Percentiles rank a stretch among this genome's conserved stretches.
phyloP scores from a whole-genome alignment of 768 basidiomycete genomes.

The Kwoniella dejecticola region DNA sequence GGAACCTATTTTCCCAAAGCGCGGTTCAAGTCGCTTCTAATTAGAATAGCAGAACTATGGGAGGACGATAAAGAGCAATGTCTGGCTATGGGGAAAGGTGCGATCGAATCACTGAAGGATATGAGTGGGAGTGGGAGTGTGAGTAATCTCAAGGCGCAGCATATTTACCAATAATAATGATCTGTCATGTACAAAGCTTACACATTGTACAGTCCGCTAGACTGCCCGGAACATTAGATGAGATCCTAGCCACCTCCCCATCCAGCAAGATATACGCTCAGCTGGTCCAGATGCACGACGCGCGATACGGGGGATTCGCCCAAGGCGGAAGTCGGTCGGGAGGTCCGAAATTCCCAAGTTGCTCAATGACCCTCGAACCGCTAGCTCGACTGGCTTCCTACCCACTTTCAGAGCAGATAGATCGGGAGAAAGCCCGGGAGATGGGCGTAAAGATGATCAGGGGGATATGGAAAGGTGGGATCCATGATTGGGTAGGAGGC shows the following conservation, averaged over 20 bases:
- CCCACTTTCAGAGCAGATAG: conserved; percentile 6
- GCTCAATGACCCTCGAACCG: conserved; percentile 43
- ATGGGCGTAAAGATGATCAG: conserved; percentile 44
- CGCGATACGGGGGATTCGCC: conserved; percentile 56
- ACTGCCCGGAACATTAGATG: conserved; percentile 22
- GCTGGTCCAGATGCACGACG: conserved; percentile 48
- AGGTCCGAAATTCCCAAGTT: conserved; percentile 57
- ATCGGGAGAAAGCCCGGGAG: conserved; percentile 24
- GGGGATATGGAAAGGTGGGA: conserved; percentile 55
- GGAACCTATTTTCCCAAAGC: conserved; percentile 48
- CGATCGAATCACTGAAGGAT: conserved; percentile 41
- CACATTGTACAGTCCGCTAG: conserved; percentile 23
- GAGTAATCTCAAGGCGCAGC: background rate
- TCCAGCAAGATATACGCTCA: conserved; percentile 36
- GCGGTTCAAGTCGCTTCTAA: conserved; percentile 35
- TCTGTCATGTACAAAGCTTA: too few species aligned
- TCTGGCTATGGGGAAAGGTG: conserved; percentile 33
- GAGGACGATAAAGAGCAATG: conserved; percentile 42
- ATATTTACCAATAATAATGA: background rate
- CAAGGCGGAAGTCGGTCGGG: conserved; percentile 31
- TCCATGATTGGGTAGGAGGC: conserved; percentile 58
- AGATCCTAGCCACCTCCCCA: conserved; percentile 24
- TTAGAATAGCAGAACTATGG: conserved; percentile 46
- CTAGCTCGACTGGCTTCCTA: conserved; percentile 37
- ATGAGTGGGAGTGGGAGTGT: conserved; percentile 25